Evolutionary conservation across 108 stramenopile genomes (phyloP).

Genomic region (Stephanodiscus triporus): DNA sequence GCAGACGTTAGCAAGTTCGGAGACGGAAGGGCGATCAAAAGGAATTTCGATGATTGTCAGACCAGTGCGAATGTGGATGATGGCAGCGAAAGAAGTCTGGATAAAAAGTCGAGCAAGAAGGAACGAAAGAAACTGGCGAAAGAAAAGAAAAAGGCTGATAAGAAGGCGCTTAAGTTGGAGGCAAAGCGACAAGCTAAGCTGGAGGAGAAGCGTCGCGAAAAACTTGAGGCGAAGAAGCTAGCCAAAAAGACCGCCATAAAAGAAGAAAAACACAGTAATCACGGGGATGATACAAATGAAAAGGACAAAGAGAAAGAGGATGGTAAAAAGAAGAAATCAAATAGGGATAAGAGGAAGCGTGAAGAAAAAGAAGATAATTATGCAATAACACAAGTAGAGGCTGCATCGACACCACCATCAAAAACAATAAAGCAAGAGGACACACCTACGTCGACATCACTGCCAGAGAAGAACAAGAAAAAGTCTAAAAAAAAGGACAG

Average conservation of each 20-base stretch:
- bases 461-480: conserved; percentile 10
- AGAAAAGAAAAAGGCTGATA: conserved; percentile 30
- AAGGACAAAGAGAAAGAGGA: conserved; percentile 15
- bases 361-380: conserved; percentile 16
- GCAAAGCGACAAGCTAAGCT: conserved; percentile 60
- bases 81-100: conserved; percentile 5
- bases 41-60: conserved; percentile 75
- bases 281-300: conserved; percentile 8
- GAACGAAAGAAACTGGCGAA: conserved; percentile 32
- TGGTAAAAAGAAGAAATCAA: conserved; percentile 25
- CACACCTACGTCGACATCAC: background rate
- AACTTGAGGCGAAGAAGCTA: conserved; percentile 42
- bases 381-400: background rate
- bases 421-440: conserved; percentile 11
- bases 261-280: background rate
- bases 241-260: conserved; percentile 12
- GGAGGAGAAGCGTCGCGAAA: conserved; percentile 68
- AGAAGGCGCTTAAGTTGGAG: conserved; percentile 34
- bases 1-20: conserved; percentile 54
- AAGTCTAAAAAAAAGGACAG: conserved; percentile 22
- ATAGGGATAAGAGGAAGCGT: conserved; percentile 33
- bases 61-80: background rate
- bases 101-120: conserved; percentile 25
- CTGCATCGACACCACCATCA: conserved; percentile 1
- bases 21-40: conserved; percentile 80